Evolutionary conservation across 495 filamentous ascomycete species (phyloP).

Genomic region (Thermochaetoides thermophila): DNA sequence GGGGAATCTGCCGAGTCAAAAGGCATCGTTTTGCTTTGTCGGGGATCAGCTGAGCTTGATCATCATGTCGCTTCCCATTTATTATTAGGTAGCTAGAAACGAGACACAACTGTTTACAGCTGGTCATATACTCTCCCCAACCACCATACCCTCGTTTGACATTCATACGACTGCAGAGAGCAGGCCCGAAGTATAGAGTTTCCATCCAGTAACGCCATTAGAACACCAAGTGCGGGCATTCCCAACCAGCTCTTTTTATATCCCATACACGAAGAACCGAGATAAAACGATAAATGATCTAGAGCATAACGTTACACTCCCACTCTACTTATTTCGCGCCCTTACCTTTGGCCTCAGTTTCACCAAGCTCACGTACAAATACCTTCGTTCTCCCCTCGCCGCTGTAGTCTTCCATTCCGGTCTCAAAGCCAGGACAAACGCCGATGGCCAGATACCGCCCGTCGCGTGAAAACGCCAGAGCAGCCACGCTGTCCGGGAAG

Average conservation of each 20-base stretch:
- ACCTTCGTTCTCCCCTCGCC: conserved; percentile 60
- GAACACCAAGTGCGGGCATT: too few species aligned
- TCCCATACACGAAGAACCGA: not conserved
- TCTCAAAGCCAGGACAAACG: conserved; percentile 82
- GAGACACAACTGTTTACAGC: too few species aligned
- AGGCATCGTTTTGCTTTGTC: too few species aligned
- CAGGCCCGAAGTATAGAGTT: not conserved
- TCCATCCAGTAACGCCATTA: conserved; percentile 3
- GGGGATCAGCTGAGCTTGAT: too few species aligned
- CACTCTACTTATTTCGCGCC: conserved; percentile 45
- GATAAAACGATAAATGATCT: too few species aligned
- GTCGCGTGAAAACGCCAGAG: conserved; percentile 59
- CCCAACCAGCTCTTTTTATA: not conserved
- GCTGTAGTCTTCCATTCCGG: conserved; percentile 62
- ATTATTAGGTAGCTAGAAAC: too few species aligned
- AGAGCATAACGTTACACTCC: too few species aligned
- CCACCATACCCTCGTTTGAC: too few species aligned
- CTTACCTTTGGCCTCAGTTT: conserved; percentile 83
- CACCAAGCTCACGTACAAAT: conserved; percentile 65
- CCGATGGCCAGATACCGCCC: conserved; percentile 75
- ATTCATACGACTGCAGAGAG: too few species aligned
- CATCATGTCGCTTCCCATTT: too few species aligned
- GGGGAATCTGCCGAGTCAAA: too few species aligned
- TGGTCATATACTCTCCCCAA: too few species aligned
- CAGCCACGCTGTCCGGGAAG: conserved; percentile 61